A percentile compares a stretch with the other conserved stretches of the same genome.
These are phyloP conservation scores for Ajuga chamaepitys DNA, from an alignment of 257 asterid species.

Conservation along the genomic window DNA sequence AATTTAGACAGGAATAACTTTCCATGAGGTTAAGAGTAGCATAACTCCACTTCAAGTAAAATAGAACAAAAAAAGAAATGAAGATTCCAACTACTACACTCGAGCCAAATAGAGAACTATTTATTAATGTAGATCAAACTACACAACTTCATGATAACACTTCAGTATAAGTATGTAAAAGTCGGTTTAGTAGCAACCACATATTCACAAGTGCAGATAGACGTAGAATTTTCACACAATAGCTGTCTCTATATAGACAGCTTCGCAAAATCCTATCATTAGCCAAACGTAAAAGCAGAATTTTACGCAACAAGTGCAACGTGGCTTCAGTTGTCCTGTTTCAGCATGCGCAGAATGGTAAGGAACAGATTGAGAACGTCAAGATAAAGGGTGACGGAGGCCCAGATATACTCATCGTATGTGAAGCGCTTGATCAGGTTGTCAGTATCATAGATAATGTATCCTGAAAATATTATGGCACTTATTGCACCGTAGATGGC, in stretches of 20 bases:
- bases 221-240: conserved; percentile 16
- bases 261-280: conserved; percentile 8
- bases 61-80: background rate
- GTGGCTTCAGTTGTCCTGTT: conserved; percentile 59
- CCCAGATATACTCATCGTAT: conserved; percentile 96
- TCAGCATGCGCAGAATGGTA: conserved; percentile 84
- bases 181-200: conserved; percentile 15
- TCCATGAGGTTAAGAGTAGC: background rate
- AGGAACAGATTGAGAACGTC: conserved; percentile 93
- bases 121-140: conserved; percentile 13
- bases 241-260: conserved; percentile 14
- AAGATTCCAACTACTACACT: background rate
- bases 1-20: background rate
- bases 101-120: background rate
- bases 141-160: conserved; percentile 10
- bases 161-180: conserved; percentile 9
- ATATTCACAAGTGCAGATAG: conserved; percentile 20
- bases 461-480: conserved; percentile 91
- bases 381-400: conserved; percentile 89
- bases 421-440: conserved; percentile 95
- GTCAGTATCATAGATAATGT: conserved; percentile 79
- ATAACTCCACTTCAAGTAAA: background rate
- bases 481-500: conserved; percentile 74
- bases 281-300: conserved; percentile 6
- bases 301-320: background rate